Base-by-base conservation (phyloP, 345 rosid genomes). In the Eucalyptus tenuipes region DNA sequence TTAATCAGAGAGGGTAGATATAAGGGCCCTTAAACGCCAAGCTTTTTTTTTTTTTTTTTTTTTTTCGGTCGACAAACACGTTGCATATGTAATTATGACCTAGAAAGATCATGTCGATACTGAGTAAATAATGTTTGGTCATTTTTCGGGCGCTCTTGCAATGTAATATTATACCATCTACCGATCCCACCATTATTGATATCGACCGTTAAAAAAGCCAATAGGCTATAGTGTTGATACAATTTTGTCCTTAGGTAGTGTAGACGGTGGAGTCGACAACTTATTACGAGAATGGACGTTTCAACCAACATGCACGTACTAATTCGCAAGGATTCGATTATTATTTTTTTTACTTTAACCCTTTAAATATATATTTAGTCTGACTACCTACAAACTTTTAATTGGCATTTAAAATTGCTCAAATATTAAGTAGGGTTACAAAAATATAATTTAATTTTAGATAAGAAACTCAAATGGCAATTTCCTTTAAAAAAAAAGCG, bases 11-110 rank as follows among this genome's bases (percentile, higher is more conserved):
- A 27, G 33, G 33, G 31, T 61, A 61, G 4, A 61, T 61, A 27
- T 6, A 59, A 59, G 68, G 68, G 15, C 4, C 33, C 33, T 13
- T 27, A 12, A 27, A 27, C 0, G 16, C 4, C 8, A 61, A 59
- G n/a, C n/a, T n/a, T n/a, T n/a, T 2, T 4, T 1, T 27, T 12
- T 9, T 18, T 24, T 53, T 7, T 24, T 53, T 57, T 24, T 11
- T 25, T 59, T 18, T 52, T 0, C 1, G 0, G 1, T 52, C 0
- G 5, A 61, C 0, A 59, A 29, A 61, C 6, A 8, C 2, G 0
- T 61, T 61, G 16, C 68, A 6, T 61, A 0, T 24, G 68, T 61
- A 61, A 61, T 59, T 0, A 61, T 61, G 68, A 61, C 16, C 68
- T 61, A 27, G 61, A 29, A 61, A 61, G 1, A 61, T 61, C 68